Conservation (phyloP, 371 early-diverging fungal species). For the Zancudomyces culisetae region DNA sequence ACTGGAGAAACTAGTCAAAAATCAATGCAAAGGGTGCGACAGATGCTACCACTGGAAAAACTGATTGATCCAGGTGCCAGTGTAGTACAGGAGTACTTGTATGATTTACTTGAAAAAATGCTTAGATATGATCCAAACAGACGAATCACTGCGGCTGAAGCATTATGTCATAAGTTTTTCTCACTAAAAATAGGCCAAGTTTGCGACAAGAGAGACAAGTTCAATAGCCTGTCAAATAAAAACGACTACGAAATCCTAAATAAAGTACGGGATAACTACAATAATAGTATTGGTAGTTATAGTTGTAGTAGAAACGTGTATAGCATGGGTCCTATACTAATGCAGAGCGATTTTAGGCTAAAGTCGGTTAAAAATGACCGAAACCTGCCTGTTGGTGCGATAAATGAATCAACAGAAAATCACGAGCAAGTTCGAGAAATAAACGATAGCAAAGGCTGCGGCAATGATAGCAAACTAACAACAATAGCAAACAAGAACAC, state of each 20-base stretch:
- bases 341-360: background rate
- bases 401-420: too few species aligned
- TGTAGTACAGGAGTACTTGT: background rate
- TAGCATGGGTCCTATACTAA: background rate
- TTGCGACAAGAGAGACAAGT: background rate
- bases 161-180: conserved; percentile 2
- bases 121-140: background rate
- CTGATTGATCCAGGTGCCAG: background rate
- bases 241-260: background rate
- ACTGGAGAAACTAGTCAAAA: background rate
- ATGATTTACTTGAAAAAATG: conserved; percentile 1
- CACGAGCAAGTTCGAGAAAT: too few species aligned
- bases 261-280: background rate
- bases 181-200: background rate
- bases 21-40: background rate
- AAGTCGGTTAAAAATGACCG: too few species aligned
- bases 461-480: too few species aligned
- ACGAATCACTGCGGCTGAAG: background rate
- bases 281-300: background rate
- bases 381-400: too few species aligned
- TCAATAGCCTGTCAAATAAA: background rate
- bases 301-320: background rate
- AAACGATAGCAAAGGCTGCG: too few species aligned
- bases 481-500: too few species aligned
- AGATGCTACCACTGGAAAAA: background rate